Percentiles rank a stretch among this genome's conserved stretches.
These are phyloP conservation scores for Nicotiana undulata DNA, from an alignment of 257 asterid species.

Conservation along the genomic window DNA sequence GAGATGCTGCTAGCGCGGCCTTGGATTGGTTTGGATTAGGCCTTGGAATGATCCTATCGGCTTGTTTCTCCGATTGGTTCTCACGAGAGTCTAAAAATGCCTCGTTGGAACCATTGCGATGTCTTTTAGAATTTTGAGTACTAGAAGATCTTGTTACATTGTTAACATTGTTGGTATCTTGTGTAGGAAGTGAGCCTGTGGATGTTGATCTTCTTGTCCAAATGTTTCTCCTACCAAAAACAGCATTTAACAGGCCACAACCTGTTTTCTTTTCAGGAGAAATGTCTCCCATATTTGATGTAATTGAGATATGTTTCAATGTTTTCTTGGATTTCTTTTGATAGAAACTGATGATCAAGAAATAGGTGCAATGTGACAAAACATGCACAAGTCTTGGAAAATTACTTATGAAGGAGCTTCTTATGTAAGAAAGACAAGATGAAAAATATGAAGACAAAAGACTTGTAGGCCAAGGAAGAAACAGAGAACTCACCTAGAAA, in stretches of 20 bases:
- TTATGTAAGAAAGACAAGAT: background rate
- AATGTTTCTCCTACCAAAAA: constrained; percentile 59
- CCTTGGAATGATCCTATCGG: constrained; percentile 52
- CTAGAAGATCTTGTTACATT: constrained; percentile 17
- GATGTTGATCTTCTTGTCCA: constrained; percentile 50
- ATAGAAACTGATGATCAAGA: background rate
- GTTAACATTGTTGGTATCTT: background rate
- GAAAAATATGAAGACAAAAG: background rate
- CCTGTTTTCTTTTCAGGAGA: constrained; percentile 65
- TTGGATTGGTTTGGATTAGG: constrained; percentile 49
- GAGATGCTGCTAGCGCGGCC: constrained; percentile 26
- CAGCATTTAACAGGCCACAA: constrained; percentile 61
- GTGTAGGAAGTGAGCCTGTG: constrained; percentile 35
- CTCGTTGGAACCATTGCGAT: constrained; percentile 16
- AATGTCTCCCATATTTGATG: constrained; percentile 47
- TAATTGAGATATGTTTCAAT: background rate
- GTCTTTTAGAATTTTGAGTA: constrained; percentile 28
- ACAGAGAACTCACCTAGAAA: background rate
- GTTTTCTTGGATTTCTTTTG: background rate
- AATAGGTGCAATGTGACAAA: background rate
- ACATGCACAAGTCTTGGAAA: background rate
- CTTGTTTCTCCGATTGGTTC: constrained; percentile 2
- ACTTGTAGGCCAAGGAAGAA: background rate
- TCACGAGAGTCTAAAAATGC: constrained; percentile 9
- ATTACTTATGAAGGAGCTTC: background rate